Evolutionary conservation across 2,329 filamentous ascomycete species (phyloP).

Genomic region (Colletotrichum navitas): DNA sequence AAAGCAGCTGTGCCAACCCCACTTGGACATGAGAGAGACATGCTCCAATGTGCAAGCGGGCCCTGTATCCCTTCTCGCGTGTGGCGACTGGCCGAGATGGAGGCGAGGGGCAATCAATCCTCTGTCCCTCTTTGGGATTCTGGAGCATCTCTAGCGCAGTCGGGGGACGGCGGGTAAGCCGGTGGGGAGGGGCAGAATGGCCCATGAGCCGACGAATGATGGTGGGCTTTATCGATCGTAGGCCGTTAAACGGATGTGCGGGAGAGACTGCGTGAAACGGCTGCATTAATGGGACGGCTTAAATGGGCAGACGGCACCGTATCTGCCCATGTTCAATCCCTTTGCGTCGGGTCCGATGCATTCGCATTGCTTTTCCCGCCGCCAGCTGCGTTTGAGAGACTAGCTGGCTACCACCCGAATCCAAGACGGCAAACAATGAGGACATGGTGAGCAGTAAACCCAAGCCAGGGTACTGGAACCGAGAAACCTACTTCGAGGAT

Average conservation of each 20-base stretch:
- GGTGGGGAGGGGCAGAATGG: conserved; percentile 9
- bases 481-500: too few species aligned
- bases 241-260: not conserved
- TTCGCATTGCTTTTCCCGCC: conserved; percentile 20
- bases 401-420: not conserved
- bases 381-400: not conserved
- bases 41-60: not conserved
- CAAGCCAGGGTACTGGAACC: not conserved
- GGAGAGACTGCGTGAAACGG: not conserved
- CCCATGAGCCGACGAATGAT: conserved; percentile 15
- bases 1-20: conserved; percentile 16
- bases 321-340: conserved; percentile 11
- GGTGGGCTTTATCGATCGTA: not conserved
- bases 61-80: not conserved
- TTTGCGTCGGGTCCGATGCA: conserved; percentile 1
- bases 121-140: conserved; percentile 20
- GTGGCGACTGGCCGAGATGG: conserved; percentile 26
- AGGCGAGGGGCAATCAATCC: conserved; percentile 25
- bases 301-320: not conserved
- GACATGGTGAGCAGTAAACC: conserved; percentile 6
- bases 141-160: conserved; percentile 31
- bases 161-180: conserved; percentile 3
- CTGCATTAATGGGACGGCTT: conserved; percentile 2
- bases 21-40: conserved; percentile 24
- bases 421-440: conserved; percentile 6